Evolutionary conservation across 1,284 basidiomycete species (phyloP), one percentile per base, ranked within the genome.

Genomic region (Sphagnurus paluster): DNA sequence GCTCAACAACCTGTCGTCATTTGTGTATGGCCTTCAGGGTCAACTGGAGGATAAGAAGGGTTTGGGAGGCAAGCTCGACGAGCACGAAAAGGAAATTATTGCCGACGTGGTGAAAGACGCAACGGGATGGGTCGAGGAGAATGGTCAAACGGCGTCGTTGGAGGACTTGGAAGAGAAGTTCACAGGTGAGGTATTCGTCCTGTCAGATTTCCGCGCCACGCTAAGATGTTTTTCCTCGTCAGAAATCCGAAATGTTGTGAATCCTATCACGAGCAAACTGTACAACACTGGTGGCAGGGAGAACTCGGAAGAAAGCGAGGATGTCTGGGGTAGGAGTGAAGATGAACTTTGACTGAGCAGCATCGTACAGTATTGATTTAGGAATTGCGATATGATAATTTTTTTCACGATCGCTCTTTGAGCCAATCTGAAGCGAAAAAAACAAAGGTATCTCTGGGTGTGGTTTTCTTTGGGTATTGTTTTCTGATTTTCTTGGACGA

Each of bases 1-100:
- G 56, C 82, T 88, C 74, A 84, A 84, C 69, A 70, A 62, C 23
- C 73, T 89, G 59, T 85, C 87, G 66, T 82, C 82, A 34, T 91
- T 88, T 75, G 71, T 87, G 23, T 92, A 87, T 78, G 83, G 82
- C 69, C 76, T 91, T 55, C 81, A 84, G 64, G 81, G 83, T 71
- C 81, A 83, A 26, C 56, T 87, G 46, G 69, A 70, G 48, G 79
- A 82, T 59, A 70, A 76, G 54, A 81, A 84, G 66, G 58, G 55
- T 0, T 70, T 82, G 48, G 74, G 70, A 36, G 76, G 75, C 69
- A 88, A 87, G 73, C 78, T 88, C 66, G 74, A 79, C 21, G 66
- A 75, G 21, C 75, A 66, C 14, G 88, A 91, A 19, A 53, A 40
- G 25, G 42, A 52, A 23, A 21, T 80, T 80, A 83, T 79, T 63